Evolutionary conservation across 2,329 filamentous ascomycete genomes (phyloP).

Genomic region (Aspergillus sp.): DNA sequence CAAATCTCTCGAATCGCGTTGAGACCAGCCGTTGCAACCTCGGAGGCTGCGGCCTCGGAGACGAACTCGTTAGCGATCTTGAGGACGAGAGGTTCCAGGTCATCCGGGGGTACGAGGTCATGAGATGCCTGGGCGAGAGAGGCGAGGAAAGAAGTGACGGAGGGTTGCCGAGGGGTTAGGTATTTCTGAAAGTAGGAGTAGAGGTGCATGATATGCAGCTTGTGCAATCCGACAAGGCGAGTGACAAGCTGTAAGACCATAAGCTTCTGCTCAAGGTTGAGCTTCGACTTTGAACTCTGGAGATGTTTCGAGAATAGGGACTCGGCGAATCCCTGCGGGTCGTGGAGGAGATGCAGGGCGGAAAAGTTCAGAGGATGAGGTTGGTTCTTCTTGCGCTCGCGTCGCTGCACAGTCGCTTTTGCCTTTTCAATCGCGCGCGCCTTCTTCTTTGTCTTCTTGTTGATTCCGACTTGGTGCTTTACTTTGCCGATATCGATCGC

Average conservation of each 20-base stretch:
- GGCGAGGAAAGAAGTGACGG: conserved; percentile 90
- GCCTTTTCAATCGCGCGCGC: conserved; percentile 79
- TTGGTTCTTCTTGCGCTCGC: conserved; percentile 84
- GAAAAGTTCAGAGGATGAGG: conserved; percentile 94
- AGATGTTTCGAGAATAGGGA: conserved; percentile 87
- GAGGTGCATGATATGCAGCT: conserved; percentile 83
- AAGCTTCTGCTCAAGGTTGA: conserved; percentile 86
- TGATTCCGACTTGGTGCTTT: conserved; percentile 84
- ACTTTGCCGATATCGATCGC: conserved; percentile 77
- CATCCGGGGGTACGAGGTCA: conserved; percentile 88
- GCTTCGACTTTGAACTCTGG: conserved; percentile 80
- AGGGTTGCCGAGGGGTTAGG: conserved; percentile 83
- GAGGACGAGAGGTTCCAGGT: conserved; percentile 83
- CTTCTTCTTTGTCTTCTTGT: conserved; percentile 95
- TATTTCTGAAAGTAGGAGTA: conserved; percentile 98
- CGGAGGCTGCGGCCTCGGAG: conserved; percentile 86
- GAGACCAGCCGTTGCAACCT: conserved; percentile 88
- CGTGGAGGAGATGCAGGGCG: conserved; percentile 88
- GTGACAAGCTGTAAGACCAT: conserved; percentile 90
- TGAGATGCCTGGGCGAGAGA: conserved; percentile 91
- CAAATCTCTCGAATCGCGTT: conserved; percentile 96
- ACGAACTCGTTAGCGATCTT: conserved; percentile 99
- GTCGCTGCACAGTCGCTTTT: conserved; percentile 77
- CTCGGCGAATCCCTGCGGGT: conserved; percentile 93
- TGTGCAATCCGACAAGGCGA: conserved; percentile 87